These are phyloP conservation scores for Amaranthus palmeri DNA, from an alignment of 148 eudicot species.

Conservation along the genomic window DNA sequence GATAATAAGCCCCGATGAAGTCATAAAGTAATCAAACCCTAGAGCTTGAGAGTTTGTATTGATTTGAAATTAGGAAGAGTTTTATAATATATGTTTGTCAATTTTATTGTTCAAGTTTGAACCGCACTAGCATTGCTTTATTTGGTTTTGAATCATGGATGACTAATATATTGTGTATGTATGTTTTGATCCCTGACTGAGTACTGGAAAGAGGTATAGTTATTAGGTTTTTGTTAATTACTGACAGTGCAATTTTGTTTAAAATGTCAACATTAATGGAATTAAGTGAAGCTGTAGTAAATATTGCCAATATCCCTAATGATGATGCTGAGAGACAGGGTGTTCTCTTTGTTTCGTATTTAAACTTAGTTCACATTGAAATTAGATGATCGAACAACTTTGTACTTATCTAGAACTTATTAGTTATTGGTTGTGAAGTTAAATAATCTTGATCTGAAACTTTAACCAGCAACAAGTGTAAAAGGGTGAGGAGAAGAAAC, in stretches of 20 bases:
- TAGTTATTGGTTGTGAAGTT: no score
- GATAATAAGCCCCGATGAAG: no score
- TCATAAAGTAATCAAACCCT: no score
- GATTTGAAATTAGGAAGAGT: neutral
- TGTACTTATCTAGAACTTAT: no score
- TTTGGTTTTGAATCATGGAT: neutral
- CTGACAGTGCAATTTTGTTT: neutral
- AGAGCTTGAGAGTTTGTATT: neutral
- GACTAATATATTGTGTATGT: neutral
- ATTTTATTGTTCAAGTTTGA: neutral
- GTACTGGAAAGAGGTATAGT: no score
- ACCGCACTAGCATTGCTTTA: neutral
- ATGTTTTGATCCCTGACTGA: neutral
- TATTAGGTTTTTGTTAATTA: no score
- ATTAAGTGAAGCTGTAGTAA: neutral
- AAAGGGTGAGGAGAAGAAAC: slow-evolving; percentile 50
- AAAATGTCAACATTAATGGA: neutral
- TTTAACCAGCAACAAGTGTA: neutral
- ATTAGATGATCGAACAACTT: no score
- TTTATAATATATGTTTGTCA: neutral
- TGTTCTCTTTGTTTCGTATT: no score
- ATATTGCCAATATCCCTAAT: no score
- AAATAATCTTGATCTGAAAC: neutral
- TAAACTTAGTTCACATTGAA: no score
- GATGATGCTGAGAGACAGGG: no score